These are phyloP conservation scores for Raffaelea ambrosiae DNA, from an alignment of 2,329 filamentous ascomycete species.

Conservation along the genomic window DNA sequence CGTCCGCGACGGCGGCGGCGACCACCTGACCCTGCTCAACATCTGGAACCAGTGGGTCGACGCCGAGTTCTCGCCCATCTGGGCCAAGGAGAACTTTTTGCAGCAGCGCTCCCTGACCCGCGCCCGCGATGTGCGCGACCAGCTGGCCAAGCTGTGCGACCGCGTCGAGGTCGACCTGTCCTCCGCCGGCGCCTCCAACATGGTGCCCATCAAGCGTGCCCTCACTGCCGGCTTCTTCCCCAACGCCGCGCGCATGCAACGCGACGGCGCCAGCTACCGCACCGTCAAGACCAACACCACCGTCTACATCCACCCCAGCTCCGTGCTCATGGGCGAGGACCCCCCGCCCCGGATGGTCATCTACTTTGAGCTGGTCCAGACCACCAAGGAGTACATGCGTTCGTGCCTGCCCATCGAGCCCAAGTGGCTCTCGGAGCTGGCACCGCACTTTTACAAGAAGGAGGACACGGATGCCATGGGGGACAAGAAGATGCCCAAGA, in stretches of 20 bases:
- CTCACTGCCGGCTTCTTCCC: constrained; percentile 91
- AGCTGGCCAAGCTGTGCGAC: constrained; percentile 86
- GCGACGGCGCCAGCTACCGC: constrained; percentile 78
- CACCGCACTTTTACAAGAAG: constrained; percentile 91
- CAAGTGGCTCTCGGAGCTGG: constrained; percentile 79
- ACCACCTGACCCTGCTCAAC: constrained; percentile 81
- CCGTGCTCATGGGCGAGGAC: constrained; percentile 68
- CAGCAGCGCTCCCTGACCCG: constrained; percentile 85
- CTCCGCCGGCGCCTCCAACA: constrained; percentile 60
- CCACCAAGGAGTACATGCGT: constrained; percentile 87
- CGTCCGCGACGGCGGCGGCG: constrained; percentile 82
- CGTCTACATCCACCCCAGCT: constrained; percentile 86
- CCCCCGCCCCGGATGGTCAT: constrained; percentile 74
- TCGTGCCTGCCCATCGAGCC: constrained; percentile 77
- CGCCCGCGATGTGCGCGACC: constrained; percentile 85
- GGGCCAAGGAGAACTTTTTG: constrained; percentile 87
- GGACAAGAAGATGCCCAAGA: constrained; percentile 53
- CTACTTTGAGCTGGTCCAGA: constrained; percentile 76
- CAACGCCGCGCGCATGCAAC: constrained; percentile 77
- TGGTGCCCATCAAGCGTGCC: constrained; percentile 75
- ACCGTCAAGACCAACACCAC: constrained; percentile 86
- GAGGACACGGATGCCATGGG: constrained; percentile 79
- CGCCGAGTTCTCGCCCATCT: constrained; percentile 77
- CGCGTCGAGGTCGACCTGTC: constrained; percentile 76
- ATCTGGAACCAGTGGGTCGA: constrained; percentile 96